A percentile compares a stretch with the other conserved stretches of the same genome.
phyloP scores from a whole-genome alignment of 805 yeast genomes.

The Saturnispora sekii region DNA sequence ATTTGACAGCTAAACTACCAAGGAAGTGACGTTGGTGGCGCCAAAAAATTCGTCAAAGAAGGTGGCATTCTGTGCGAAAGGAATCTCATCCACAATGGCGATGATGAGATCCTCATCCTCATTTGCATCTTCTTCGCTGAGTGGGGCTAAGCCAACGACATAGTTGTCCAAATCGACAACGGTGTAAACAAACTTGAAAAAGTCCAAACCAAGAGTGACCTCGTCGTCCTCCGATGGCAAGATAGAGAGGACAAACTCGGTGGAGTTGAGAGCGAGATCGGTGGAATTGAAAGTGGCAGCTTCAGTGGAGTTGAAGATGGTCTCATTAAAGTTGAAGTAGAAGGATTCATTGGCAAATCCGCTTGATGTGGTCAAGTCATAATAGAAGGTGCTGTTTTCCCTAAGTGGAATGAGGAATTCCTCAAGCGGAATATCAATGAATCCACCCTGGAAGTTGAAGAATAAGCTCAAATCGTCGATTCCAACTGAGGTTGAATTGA shows the following conservation, averaged over 20 bases:
- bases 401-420: slow-evolving; percentile 5
- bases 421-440: slow-evolving; percentile 36
- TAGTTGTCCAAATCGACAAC: slow-evolving; percentile 39
- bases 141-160: slow-evolving; percentile 32
- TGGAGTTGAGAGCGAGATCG: neutral
- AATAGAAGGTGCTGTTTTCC: slow-evolving; percentile 6
- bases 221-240: slow-evolving; percentile 9
- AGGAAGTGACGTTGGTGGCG: slow-evolving; percentile 1
- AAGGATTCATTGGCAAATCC: slow-evolving; percentile 7
- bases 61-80: slow-evolving; percentile 5
- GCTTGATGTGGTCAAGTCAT: neutral
- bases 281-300: neutral
- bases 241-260: slow-evolving; percentile 7
- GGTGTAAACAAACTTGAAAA: slow-evolving; percentile 32
- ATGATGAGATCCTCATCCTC: slow-evolving; percentile 1
- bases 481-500: neutral
- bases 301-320: no score
- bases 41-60: slow-evolving; percentile 6
- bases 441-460: slow-evolving; percentile 44
- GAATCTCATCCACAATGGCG: slow-evolving; percentile 4
- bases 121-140: neutral
- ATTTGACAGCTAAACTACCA: neutral
- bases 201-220: slow-evolving; percentile 4
- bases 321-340: neutral
- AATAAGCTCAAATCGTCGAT: slow-evolving; percentile 16